These are phyloP conservation scores for Trapa incisa DNA, from an alignment of 345 rosid genomes.

Conservation along the genomic window DNA sequence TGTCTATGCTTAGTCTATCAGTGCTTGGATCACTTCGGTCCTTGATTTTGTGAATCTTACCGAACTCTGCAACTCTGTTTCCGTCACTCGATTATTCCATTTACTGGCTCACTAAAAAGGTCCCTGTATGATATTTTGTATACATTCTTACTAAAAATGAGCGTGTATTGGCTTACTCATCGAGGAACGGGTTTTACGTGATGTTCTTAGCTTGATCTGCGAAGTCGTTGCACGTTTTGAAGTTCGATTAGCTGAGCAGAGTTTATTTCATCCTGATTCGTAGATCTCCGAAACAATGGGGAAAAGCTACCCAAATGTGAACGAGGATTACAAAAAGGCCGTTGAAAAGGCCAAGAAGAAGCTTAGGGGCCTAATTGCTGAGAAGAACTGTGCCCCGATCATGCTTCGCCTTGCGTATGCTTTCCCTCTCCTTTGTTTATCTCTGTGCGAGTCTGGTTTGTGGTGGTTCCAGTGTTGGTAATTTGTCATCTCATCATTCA, in stretches of 20 bases:
- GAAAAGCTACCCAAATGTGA: constrained; percentile 70
- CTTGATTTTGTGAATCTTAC: neutral
- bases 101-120: neutral
- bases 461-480: neutral
- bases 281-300: constrained; percentile 24
- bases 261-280: neutral
- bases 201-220: too few species aligned
- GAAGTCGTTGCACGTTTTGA: too few species aligned
- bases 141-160: too few species aligned
- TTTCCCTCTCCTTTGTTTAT: neutral
- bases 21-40: neutral
- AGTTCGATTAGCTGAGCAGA: too few species aligned
- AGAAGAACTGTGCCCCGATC: constrained; percentile 85
- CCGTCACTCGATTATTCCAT: neutral
- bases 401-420: constrained; percentile 85
- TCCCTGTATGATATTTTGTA: neutral
- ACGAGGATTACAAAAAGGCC: constrained; percentile 62
- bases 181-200: too few species aligned
- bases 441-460: neutral
- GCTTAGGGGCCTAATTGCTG: constrained; percentile 80
- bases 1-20: neutral
- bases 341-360: constrained; percentile 66
- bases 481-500: constrained; percentile 11
- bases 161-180: too few species aligned
- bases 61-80: neutral